A percentile compares a stretch with the other conserved stretches of the same genome.
These are phyloP conservation scores for Capsicum baccatum DNA, from an alignment of 257 asterid genomes.

Conservation along the genomic window DNA sequence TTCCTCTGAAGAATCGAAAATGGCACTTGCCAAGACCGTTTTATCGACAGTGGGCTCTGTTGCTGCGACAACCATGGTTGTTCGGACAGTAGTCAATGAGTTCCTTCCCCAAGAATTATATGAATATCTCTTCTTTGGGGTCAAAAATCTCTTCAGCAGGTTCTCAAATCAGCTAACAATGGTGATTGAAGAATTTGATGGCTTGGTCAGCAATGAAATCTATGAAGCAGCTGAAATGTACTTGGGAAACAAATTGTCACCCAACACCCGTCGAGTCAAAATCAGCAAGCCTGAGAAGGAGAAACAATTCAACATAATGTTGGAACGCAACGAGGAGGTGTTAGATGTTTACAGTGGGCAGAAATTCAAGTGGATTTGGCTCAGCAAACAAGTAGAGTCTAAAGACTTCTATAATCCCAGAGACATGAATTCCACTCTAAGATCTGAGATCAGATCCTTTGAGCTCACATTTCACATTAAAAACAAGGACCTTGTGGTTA, in stretches of 20 bases:
- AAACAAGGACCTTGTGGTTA: conserved; percentile 46
- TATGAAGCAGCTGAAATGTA: conserved; percentile 63
- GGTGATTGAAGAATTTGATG: conserved; percentile 65
- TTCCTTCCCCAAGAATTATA: conserved; percentile 51
- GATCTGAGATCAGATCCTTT: conserved; percentile 57
- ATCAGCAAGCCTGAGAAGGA: conserved; percentile 61
- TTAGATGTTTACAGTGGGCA: conserved; percentile 46
- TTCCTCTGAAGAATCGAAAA: conserved; percentile 40
- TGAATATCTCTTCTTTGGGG: conserved; percentile 49
- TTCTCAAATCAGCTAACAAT: conserved; percentile 58
- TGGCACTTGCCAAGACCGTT: conserved; percentile 53
- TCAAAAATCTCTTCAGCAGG: conserved; percentile 41
- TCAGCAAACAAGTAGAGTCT: conserved; percentile 32
- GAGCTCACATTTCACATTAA: conserved; percentile 64
- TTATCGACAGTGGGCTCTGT: conserved; percentile 56
- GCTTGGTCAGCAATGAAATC: conserved; percentile 53
- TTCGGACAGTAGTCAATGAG: conserved; percentile 51
- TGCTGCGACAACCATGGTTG: conserved; percentile 62
- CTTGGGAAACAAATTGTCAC: conserved; percentile 53
- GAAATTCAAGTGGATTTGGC: conserved; percentile 63
- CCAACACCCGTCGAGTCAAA: conserved; percentile 53
- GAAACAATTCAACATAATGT: conserved; percentile 42
- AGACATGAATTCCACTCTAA: conserved; percentile 43
- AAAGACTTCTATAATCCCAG: conserved; percentile 43
- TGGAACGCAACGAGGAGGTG: conserved; percentile 55